Evolutionary conservation across 768 basidiomycete species (phyloP), one percentile per base, ranked within the genome.

Genomic region (Favolaschia claudopus): DNA sequence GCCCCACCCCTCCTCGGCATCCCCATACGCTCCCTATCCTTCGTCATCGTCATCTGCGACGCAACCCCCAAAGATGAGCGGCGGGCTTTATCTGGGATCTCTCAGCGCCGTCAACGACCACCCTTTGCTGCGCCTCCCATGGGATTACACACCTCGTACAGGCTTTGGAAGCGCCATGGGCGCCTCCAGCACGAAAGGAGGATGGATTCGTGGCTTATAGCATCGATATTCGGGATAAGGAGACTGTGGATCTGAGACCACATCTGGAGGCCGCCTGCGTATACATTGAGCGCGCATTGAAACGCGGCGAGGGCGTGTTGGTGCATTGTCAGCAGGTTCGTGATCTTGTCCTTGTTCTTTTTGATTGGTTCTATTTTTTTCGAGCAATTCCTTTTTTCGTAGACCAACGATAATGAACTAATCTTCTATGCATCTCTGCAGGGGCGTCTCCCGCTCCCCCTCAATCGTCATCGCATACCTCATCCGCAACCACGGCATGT

Each of bases 311-410:
- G 54, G 89, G 84, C 58, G 85, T 92, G 9, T 81, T 92, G 54
- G 89, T 92, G 2, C 91, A 92, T 69, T 92, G 91, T 65, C 89
- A 92, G 55, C 91, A 92, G 87, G 90, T 91, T 54, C 66, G 82
- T 68, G n/a, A n/a, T n/a, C n/a, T n/a, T n/a, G n/a, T n/a, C n/a
- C n/a, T n/a, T n/a, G n/a, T 13, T 27, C 36, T 25, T 29, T n/a
- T 50, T 37, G 42, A 54, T 39, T 7, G 40, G 48, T 34, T 19
- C 49, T 27, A 29, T 49, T 45, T 66, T 61, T 58, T 62, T 37
- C 22, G 42, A 62, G n/a, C n/a, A n/a, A n/a, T n/a, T n/a, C n/a
- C n/a, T n/a, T n/a, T n/a, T n/a, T n/a, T n/a, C n/a, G n/a, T n/a
- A n/a, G n/a, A n/a, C n/a, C n/a, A n/a, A n/a, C n/a, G n/a, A n/a